Percentiles rank a stretch among this genome's conserved stretches.
Conservation (phyloP, 2,329 filamentous ascomycete species). For the Xylaria sp. region DNA sequence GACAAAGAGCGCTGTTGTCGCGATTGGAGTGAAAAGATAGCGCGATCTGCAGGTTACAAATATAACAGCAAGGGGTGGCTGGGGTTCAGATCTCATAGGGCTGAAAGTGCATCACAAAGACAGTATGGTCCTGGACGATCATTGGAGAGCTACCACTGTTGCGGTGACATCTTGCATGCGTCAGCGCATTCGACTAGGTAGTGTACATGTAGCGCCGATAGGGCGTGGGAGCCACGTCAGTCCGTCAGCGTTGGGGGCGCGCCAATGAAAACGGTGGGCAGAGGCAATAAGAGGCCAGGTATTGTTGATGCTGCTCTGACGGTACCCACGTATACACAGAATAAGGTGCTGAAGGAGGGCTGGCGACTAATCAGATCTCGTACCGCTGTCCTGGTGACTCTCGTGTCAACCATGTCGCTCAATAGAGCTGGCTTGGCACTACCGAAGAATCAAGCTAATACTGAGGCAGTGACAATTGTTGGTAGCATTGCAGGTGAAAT, state of each 20-base stretch:
- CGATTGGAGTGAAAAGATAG: constrained; percentile 11
- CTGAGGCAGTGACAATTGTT: constrained; percentile 6
- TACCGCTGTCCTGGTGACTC: constrained; percentile 17
- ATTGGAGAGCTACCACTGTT: constrained; percentile 22
- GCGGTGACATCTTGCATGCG: constrained; percentile 22
- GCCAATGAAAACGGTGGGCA: constrained; percentile 16
- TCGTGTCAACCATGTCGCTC: constrained; percentile 16
- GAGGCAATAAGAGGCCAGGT: neutral
- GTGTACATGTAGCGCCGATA: no score
- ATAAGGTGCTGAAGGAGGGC: constrained; percentile 4
- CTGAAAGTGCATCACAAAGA: constrained; percentile 27
- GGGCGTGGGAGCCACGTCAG: constrained; percentile 26
- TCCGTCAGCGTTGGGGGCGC: constrained; percentile 19
- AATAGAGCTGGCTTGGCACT: constrained; percentile 23
- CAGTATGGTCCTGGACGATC: constrained; percentile 17
- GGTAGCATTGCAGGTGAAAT: constrained; percentile 16
- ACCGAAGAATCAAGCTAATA: constrained; percentile 1
- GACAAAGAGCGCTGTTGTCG: neutral
- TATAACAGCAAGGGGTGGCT: constrained; percentile 22
- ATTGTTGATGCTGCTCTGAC: constrained; percentile 6
- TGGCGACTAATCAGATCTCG: constrained; percentile 17
- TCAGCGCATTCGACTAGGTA: constrained; percentile 23
- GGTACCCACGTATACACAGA: constrained; percentile 5
- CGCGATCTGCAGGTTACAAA: constrained; percentile 25
- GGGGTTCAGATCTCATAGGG: constrained; percentile 32